Conservation (phyloP, 768 basidiomycete species). For the Gelatoporia subvermispora region DNA sequence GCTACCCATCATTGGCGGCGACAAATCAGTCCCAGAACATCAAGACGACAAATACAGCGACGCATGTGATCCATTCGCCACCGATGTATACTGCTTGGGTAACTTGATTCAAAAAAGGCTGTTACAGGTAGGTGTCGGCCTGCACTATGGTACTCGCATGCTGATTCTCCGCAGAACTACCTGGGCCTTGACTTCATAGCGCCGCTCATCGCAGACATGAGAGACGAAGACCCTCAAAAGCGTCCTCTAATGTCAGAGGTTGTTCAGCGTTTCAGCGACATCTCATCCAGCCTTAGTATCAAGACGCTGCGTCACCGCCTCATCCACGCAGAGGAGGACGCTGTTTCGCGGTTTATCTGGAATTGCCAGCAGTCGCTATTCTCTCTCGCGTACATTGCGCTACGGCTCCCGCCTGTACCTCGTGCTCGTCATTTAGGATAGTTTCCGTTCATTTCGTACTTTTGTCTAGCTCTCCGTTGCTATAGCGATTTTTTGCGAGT, state of each 20-base stretch:
- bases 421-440: no score
- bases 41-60: background rate
- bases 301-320: no score
- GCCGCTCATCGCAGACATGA: background rate
- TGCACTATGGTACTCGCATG: background rate
- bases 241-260: background rate
- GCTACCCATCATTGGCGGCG: conserved; percentile 7
- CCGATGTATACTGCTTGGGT: conserved; percentile 28
- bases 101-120: conserved; percentile 26
- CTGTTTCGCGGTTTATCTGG: no score
- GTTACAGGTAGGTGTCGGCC: conserved; percentile 16
- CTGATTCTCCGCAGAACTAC: background rate
- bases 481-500: no score
- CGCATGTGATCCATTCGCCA: conserved; percentile 10
- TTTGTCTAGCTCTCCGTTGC: no score
- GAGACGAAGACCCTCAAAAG: background rate
- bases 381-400: no score
- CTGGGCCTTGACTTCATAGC: background rate
- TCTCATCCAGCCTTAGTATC: no score
- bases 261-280: no score
- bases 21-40: conserved; percentile 16
- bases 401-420: no score
- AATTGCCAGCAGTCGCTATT: no score
- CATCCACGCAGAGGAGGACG: no score
- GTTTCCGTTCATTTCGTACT: no score